Evolutionary conservation across 2,329 filamentous ascomycete species (phyloP), one percentile per base, ranked within the genome.

Genomic region (Byssothecium circinans): DNA sequence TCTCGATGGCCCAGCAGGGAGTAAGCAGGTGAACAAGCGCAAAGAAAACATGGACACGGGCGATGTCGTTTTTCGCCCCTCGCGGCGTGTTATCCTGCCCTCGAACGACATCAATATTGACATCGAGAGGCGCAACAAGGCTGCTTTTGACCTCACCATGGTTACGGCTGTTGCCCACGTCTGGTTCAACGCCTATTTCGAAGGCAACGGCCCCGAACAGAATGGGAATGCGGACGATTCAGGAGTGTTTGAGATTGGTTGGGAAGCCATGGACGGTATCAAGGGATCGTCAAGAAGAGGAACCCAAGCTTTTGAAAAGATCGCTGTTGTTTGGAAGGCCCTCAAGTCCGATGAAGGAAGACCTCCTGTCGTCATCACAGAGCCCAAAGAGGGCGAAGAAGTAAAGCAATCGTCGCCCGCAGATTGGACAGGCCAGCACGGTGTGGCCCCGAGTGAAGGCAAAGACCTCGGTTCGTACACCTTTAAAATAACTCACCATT

Each of bases 121-220:
- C 41, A 84, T 96, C 19, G 91, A 97, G 73, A 83, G 90, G 7
- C 84, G 91, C 29, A 95, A 91, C 71, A 88, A 86, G 62, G 84
- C 88, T 1, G 81, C 82, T 4, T 88, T 88, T 61, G 80, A 80
- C 6, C 87, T 90, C 1, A 91, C 89, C 0, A 89, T 97, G 85
- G 90, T 96, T 3, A 96, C 92, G 0, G 86, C 91, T 0, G 86
- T 97, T 8, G 91, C 91, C 0, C 92, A 97, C 63, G 89, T 96
- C 14, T 99, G 94, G 94, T 96, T 96, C 77, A 99, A 99, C 64
- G 78, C 85, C 1, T 97, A 85, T 71, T 97, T 97, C 61, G 94
- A 97, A 73, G 91, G 91, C 36, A 76, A 82, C 17, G 87, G 88
- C 0, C 85, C 87, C 0, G 87, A 91, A 62, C 78, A 84, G 34